Evolutionary conservation across 805 yeast species (phyloP), one percentile per base, ranked within the genome.

Genomic region (Ogataea saltuana): DNA sequence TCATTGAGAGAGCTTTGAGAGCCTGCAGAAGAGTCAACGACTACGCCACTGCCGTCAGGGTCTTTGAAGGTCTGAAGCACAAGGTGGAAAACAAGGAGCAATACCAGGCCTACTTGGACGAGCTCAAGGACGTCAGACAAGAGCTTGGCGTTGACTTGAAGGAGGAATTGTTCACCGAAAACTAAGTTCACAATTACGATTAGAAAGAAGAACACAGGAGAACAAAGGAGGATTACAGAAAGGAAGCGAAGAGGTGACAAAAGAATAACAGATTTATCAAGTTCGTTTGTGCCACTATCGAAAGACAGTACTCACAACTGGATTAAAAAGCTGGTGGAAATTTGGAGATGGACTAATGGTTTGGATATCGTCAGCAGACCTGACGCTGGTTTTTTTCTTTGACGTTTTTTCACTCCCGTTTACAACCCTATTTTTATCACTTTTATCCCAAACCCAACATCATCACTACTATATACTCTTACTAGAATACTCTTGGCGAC

Each of bases 1-100:
- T 93, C 51, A 78, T 93, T 63, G 96, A 88, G 72, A 87, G 85
- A 72, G 99, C 99, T 37, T 78, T 93, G 65, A 83, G 87, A 74
- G 99, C 99, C 36, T 90, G 97, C 59, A 90, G 99, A 83, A 88
- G 98, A 74, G 98, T 93, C 56, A 88, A 93, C 72, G 99, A 93
- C 75, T 88, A 88, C 74, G 97, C 99, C 49, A 90, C 98, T 48
- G 99, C 99, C 44, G 93, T 89, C 57, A 87, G 99, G 75, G 96
- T 95, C 44, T 93, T 93, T 61, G 99, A 91, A 77, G 98, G 95
- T 55, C 80, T 93, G 67, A 88, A 86, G 70, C 88, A 82, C 81
- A 93, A 93, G 77, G 98, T 93, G 53, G 97, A 91, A 71, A 88
- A 84, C 74, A 82, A 80, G 66, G 85, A 84, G 58, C 98, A 93